Conservation (phyloP, 2,329 filamentous ascomycete genomes). For the Diplodia mutila region DNA sequence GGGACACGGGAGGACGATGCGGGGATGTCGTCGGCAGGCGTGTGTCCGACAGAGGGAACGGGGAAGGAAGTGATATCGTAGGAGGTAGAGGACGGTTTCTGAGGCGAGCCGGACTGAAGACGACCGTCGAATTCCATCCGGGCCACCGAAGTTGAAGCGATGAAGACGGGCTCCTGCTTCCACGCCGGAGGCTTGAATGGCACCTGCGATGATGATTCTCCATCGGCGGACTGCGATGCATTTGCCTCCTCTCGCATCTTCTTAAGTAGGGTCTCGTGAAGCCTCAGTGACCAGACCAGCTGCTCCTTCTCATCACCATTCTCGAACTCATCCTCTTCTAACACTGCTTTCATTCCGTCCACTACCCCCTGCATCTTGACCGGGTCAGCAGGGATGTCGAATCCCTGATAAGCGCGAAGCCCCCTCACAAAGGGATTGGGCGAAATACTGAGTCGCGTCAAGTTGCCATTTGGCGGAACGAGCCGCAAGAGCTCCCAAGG, state of each 20-base stretch:
- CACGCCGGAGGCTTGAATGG: slow-evolving; percentile 20
- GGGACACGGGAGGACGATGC: slow-evolving; percentile 29
- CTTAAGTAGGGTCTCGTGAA: slow-evolving; percentile 5
- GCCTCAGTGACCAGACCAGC: slow-evolving; percentile 10
- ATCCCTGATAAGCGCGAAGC: slow-evolving; percentile 29
- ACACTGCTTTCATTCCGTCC: neutral
- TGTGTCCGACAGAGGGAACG: slow-evolving; percentile 20
- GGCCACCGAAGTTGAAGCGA: slow-evolving; percentile 26
- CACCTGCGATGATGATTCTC: neutral
- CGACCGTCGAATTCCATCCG: slow-evolving; percentile 38
- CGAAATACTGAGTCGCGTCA: slow-evolving; percentile 60
- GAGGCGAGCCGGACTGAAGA: slow-evolving; percentile 12
- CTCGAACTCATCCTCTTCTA: slow-evolving; percentile 1
- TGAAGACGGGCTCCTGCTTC: slow-evolving; percentile 28
- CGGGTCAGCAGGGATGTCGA: slow-evolving; percentile 45
- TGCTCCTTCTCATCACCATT: slow-evolving; percentile 1
- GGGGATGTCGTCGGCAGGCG: slow-evolving; percentile 3
- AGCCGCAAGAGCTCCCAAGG: slow-evolving; percentile 67
- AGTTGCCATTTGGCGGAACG: slow-evolving; percentile 47
- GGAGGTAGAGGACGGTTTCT: neutral
- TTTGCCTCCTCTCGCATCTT: slow-evolving; percentile 10
- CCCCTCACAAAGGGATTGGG: slow-evolving; percentile 66
- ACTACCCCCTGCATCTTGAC: neutral
- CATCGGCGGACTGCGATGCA: neutral
- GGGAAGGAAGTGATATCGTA: neutral